phyloP scores from a whole-genome alignment of 345 rosid genomes.

The Lumnitzera littorea region DNA sequence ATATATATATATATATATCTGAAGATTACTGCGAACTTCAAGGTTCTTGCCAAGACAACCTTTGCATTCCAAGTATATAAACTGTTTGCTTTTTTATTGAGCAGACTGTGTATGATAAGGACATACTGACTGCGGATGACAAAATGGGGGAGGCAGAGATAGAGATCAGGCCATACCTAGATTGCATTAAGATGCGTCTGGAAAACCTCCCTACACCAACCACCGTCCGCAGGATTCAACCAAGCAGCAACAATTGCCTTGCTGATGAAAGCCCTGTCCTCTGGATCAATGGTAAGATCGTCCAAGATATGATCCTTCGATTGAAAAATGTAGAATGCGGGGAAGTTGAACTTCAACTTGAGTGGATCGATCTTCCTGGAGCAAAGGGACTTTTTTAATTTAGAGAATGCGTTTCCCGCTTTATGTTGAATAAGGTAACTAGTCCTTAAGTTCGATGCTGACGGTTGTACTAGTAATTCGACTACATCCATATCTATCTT shows the following conservation, averaged over 20 bases:
- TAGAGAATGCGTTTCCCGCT: too few relatives aligned
- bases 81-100: background rate
- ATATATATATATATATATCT: background rate
- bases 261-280: slow-evolving; percentile 45
- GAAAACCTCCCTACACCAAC: slow-evolving; percentile 47
- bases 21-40: too few relatives aligned
- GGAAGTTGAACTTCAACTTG: slow-evolving; percentile 56
- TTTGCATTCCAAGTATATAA: too few relatives aligned
- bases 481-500: too few relatives aligned
- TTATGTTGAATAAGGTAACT: too few relatives aligned
- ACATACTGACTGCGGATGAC: slow-evolving; percentile 62
- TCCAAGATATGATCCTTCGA: slow-evolving; percentile 49
- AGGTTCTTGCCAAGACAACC: background rate
- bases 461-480: too few relatives aligned
- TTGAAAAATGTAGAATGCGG: slow-evolving; percentile 53
- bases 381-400: background rate
- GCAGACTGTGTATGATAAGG: slow-evolving; percentile 73
- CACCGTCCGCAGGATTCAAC: slow-evolving; percentile 39
- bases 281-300: slow-evolving; percentile 38
- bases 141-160: slow-evolving; percentile 74
- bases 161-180: slow-evolving; percentile 48
- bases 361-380: slow-evolving; percentile 50
- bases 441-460: too few relatives aligned
- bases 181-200: slow-evolving; percentile 35
- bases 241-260: slow-evolving; percentile 37